These are phyloP conservation scores for Hippophae rhamnoides DNA, from an alignment of 306 rosid species.

Conservation along the genomic window DNA sequence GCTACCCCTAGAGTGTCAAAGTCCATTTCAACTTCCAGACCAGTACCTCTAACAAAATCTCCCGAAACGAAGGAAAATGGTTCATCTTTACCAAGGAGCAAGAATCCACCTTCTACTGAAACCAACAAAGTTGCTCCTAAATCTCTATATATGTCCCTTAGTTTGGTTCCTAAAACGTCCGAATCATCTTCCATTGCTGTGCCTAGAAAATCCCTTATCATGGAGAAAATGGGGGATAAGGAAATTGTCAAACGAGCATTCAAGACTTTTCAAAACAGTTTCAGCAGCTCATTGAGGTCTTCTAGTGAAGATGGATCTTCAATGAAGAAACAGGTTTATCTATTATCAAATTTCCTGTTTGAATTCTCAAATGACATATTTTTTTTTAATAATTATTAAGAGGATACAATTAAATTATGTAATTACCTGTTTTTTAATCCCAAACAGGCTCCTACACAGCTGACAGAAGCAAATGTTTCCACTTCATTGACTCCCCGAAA, in stretches of 20 bases:
- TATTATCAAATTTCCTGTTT: neutral
- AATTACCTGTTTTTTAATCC: slow-evolving; percentile 7
- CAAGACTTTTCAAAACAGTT: slow-evolving; percentile 73
- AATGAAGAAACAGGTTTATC: slow-evolving; percentile 49
- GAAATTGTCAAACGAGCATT: slow-evolving; percentile 90
- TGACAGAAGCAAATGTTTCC: slow-evolving; percentile 41
- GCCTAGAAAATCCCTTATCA: slow-evolving; percentile 54
- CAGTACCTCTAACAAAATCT: slow-evolving; percentile 27
- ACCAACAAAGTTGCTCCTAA: slow-evolving; percentile 44
- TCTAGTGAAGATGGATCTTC: slow-evolving; percentile 36
- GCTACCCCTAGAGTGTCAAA: slow-evolving; percentile 44
- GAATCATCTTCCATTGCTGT: slow-evolving; percentile 36
- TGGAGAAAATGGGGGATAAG: slow-evolving; percentile 94
- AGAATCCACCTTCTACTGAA: slow-evolving; percentile 30
- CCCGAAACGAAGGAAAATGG: slow-evolving; percentile 38
- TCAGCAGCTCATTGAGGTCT: slow-evolving; percentile 39
- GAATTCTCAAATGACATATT: slow-evolving; percentile 7
- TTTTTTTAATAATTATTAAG: slow-evolving; percentile 2
- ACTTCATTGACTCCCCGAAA: slow-evolving; percentile 36
- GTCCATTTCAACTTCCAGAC: slow-evolving; percentile 27
- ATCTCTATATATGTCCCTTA: slow-evolving; percentile 56
- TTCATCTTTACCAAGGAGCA: slow-evolving; percentile 37
- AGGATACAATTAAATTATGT: neutral
- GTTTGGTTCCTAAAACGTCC: slow-evolving; percentile 44
- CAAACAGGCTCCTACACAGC: slow-evolving; percentile 47